Conservation (phyloP, 768 basidiomycete species). For the Cyclocybe cylindracea region DNA sequence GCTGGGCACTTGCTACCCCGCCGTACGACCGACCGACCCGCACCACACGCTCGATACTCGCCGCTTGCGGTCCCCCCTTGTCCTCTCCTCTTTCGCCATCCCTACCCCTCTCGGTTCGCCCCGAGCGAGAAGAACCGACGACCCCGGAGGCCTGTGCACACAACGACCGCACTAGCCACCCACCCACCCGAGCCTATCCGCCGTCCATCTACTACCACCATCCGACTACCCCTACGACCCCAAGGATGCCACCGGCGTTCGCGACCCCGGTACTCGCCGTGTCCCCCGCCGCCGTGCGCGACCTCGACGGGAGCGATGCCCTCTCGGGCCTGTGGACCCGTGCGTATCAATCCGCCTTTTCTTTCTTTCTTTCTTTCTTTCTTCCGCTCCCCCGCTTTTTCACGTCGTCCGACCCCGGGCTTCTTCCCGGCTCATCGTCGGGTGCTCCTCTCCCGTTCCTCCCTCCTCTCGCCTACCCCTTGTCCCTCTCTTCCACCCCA, state of each 20-base stretch:
- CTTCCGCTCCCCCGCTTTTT: background rate
- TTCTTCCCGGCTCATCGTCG: no score
- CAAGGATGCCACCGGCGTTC: constrained; percentile 51
- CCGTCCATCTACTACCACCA: background rate
- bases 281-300: constrained; percentile 62
- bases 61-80: no score
- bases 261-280: constrained; percentile 70
- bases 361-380: background rate
- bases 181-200: background rate
- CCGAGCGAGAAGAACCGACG: no score
- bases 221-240: background rate
- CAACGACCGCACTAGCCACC: background rate
- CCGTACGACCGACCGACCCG: no score
- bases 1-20: no score
- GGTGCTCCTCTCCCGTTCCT: no score
- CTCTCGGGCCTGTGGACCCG: constrained; percentile 69
- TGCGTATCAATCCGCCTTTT: constrained; percentile 32
- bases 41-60: no score
- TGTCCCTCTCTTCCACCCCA: background rate
- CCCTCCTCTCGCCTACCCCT: background rate
- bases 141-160: no score
- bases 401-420: background rate
- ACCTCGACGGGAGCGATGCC: constrained; percentile 69
- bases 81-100: no score
- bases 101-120: no score